These are phyloP conservation scores for Globisporangium mamillatum DNA, from an alignment of 352 stramenopile genomes.

Conservation along the genomic window DNA sequence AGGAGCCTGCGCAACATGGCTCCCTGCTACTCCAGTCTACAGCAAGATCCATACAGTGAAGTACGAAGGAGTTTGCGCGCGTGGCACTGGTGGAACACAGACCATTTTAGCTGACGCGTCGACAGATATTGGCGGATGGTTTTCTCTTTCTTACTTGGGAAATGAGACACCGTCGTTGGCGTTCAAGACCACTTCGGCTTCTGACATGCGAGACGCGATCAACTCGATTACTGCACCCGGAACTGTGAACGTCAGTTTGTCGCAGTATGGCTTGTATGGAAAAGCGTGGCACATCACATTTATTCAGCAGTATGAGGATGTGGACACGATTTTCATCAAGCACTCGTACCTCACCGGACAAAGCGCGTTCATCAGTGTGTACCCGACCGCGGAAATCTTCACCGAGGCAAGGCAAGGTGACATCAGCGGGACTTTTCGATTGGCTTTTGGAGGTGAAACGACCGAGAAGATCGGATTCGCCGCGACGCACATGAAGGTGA, in stretches of 20 bases:
- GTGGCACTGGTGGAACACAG: constrained; percentile 47
- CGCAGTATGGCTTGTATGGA: constrained; percentile 60
- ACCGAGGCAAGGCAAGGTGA: constrained; percentile 53
- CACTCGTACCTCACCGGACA: constrained; percentile 71
- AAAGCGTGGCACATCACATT: constrained; percentile 93
- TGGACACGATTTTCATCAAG: constrained; percentile 76
- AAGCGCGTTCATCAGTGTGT: constrained; percentile 64
- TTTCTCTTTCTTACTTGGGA: constrained; percentile 87
- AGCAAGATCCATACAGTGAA: constrained; percentile 60
- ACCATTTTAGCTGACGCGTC: constrained; percentile 68
- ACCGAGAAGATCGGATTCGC: constrained; percentile 57
- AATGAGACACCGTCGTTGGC: constrained; percentile 69
- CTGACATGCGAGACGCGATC: constrained; percentile 84
- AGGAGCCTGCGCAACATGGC: constrained; percentile 28
- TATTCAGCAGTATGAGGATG: constrained; percentile 42
- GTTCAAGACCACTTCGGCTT: constrained; percentile 73
- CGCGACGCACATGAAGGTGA: constrained; percentile 71
- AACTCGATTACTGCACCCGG: constrained; percentile 77
- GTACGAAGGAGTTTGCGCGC: constrained; percentile 60
- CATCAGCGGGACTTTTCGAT: constrained; percentile 57
- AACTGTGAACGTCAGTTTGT: constrained; percentile 84
- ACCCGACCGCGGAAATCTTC: constrained; percentile 60
- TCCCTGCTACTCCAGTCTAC: constrained; percentile 34
- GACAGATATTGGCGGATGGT: constrained; percentile 88
- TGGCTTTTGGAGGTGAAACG: constrained; percentile 47